Conservation (phyloP, 2,329 filamentous ascomycete species). For the Chrysoporthe cubensis region DNA sequence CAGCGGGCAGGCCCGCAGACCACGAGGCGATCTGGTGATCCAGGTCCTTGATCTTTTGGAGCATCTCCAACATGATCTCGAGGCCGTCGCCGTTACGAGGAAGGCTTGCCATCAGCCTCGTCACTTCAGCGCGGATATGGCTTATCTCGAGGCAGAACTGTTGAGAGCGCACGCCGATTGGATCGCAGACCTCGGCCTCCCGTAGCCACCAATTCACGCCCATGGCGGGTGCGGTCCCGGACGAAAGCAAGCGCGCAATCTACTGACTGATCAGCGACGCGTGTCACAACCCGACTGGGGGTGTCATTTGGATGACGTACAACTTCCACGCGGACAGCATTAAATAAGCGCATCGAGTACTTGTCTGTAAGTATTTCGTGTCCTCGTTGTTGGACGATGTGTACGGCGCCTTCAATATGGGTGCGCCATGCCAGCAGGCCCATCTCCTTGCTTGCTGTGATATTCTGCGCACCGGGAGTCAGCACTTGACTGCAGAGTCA, state of each 20-base stretch:
- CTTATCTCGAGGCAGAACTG: conserved; percentile 56
- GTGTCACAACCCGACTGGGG: conserved; percentile 39
- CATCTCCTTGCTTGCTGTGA: conserved; percentile 57
- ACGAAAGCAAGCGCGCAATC: conserved; percentile 60
- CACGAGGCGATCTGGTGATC: conserved; percentile 60
- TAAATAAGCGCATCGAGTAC: conserved; percentile 58
- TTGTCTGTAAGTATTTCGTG: conserved; percentile 57
- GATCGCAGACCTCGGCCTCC: conserved; percentile 52
- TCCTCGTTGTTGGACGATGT: conserved; percentile 61
- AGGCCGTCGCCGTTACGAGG: conserved; percentile 53
- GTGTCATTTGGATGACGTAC: neutral
- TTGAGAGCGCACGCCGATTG: conserved; percentile 50
- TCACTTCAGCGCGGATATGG: conserved; percentile 59
- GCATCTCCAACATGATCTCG: conserved; percentile 55
- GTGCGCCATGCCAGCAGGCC: conserved; percentile 64
- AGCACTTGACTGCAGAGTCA: neutral
- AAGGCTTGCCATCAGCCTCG: conserved; percentile 51
- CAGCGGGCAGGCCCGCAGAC: conserved; percentile 52
- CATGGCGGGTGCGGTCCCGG: conserved; percentile 56
- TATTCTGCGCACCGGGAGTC: conserved; percentile 34
- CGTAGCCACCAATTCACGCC: conserved; percentile 63
- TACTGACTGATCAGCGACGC: neutral
- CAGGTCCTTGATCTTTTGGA: conserved; percentile 54
- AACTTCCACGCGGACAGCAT: conserved; percentile 64
- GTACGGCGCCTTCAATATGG: conserved; percentile 64